phyloP scores from a whole-genome alignment of 1,139 yeast species.

The Zygosaccharomyces pseudobailii region DNA sequence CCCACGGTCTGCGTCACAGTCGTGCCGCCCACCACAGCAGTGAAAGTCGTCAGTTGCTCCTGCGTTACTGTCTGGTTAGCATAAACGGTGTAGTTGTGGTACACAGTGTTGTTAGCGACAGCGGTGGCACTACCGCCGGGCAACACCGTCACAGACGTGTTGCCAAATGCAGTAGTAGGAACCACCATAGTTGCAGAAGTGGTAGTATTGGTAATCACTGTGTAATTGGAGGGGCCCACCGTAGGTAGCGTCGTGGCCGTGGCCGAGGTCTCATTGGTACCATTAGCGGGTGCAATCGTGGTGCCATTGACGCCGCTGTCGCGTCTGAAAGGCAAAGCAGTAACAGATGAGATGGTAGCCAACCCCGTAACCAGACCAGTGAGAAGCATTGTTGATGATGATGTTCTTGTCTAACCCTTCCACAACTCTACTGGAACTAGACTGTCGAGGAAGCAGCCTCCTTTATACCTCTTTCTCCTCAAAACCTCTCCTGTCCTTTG shows the following conservation, averaged over 20 bases:
- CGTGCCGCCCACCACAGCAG: conserved; percentile 1
- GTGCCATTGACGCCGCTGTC: not conserved
- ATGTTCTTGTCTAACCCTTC: not conserved
- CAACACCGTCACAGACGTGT: not conserved
- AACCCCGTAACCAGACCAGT: not conserved
- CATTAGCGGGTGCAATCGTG: not conserved
- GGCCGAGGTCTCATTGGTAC: not conserved
- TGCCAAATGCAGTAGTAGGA: not conserved
- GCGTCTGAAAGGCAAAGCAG: not conserved
- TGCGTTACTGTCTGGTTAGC: not conserved
- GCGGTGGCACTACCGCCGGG: conserved; percentile 1
- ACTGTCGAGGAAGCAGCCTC: not conserved
- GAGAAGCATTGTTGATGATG: not conserved
- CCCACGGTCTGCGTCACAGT: not conserved
- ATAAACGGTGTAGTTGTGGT: not conserved
- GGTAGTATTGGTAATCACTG: not conserved
- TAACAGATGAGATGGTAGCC: not conserved
- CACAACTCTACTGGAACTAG: no score
- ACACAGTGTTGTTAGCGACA: not conserved
- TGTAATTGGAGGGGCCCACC: not conserved
- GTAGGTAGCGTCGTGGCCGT: not conserved
- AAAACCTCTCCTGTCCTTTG: not conserved
- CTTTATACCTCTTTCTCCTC: not conserved
- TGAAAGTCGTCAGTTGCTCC: not conserved
- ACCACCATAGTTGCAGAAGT: not conserved